Conservation (phyloP, 768 basidiomycete genomes). For the Suillus luteus region DNA sequence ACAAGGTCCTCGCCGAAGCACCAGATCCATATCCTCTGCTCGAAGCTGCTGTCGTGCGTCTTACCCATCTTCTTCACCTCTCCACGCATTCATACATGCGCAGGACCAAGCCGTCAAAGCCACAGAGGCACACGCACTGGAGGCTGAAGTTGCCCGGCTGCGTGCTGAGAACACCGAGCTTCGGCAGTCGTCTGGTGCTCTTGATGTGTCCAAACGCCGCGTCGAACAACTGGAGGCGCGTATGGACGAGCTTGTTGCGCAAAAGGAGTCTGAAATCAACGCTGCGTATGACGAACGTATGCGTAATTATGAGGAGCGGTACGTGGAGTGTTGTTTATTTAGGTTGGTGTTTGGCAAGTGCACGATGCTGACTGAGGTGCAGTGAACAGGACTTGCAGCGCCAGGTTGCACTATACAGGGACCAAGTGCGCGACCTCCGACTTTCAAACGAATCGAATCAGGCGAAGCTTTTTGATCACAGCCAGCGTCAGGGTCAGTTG, state of each 20-base stretch:
- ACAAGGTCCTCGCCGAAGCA: constrained; percentile 95
- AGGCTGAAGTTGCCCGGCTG: constrained; percentile 69
- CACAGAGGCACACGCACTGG: constrained; percentile 77
- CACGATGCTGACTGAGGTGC: constrained; percentile 5
- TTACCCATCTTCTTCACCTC: constrained; percentile 1
- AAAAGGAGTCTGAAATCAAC: constrained; percentile 96
- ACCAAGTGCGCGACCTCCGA: constrained; percentile 88
- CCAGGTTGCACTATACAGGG: constrained; percentile 86
- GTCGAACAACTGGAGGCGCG: constrained; percentile 84
- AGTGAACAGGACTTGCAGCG: constrained; percentile 93
- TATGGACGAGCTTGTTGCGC: constrained; percentile 92
- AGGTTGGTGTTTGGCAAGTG: constrained; percentile 2
- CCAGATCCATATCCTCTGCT: constrained; percentile 97
- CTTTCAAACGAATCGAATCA: constrained; percentile 91
- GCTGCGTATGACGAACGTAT: constrained; percentile 97
- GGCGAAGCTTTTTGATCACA: constrained; percentile 89
- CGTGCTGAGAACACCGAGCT: constrained; percentile 84
- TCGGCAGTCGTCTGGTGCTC: constrained; percentile 63
- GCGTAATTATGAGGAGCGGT: constrained; percentile 96
- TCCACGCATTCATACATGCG: background rate
- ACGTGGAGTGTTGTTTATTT: constrained; percentile 24
- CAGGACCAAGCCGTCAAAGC: constrained; percentile 93
- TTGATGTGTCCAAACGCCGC: constrained; percentile 75
- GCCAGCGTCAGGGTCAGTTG: constrained; percentile 80
- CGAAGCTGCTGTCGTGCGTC: constrained; percentile 84